Conservation (phyloP, 345 rosid species). For the Eucalyptus grandis region DNA sequence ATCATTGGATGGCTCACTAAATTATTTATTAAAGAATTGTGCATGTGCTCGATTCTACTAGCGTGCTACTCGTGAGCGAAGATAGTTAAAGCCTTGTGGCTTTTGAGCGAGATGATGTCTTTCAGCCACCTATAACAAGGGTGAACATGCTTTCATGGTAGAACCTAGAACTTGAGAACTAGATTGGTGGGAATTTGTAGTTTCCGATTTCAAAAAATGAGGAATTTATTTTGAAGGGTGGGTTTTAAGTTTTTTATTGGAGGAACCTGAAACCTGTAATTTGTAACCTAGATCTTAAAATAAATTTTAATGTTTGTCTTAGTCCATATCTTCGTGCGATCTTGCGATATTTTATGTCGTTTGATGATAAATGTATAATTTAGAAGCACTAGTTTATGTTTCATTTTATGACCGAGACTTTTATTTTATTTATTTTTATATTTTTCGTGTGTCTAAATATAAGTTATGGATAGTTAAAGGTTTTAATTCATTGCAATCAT, state of each 20-base stretch:
- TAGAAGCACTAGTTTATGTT: too few relatives aligned
- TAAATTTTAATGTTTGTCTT: too few relatives aligned
- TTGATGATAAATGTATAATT: too few relatives aligned
- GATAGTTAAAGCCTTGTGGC: background rate
- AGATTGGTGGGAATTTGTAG: rapidly evolving
- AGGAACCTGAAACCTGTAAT: rapidly evolving
- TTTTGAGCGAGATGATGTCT: background rate
- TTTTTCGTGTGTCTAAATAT: too few relatives aligned
- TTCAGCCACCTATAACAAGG: rapidly evolving
- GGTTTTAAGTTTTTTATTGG: rapidly evolving
- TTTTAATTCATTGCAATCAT: too few relatives aligned
- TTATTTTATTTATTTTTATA: too few relatives aligned
- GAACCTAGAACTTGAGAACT: too few relatives aligned
- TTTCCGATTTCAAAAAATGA: too few relatives aligned
- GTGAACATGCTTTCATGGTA: rapidly evolving
- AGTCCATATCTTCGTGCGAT: rapidly evolving
- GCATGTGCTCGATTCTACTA: background rate
- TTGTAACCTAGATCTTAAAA: rapidly evolving
- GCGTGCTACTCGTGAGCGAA: background rate
- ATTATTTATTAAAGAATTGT: background rate
- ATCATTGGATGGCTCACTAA: background rate
- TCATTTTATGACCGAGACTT: too few relatives aligned
- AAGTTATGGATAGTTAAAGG: too few relatives aligned
- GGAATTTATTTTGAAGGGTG: rapidly evolving
- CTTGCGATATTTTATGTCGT: rapidly evolving